Evolutionary conservation across 495 filamentous ascomycete genomes (phyloP), one percentile per base, ranked within the genome.

Genomic region (Penicillium salamii): DNA sequence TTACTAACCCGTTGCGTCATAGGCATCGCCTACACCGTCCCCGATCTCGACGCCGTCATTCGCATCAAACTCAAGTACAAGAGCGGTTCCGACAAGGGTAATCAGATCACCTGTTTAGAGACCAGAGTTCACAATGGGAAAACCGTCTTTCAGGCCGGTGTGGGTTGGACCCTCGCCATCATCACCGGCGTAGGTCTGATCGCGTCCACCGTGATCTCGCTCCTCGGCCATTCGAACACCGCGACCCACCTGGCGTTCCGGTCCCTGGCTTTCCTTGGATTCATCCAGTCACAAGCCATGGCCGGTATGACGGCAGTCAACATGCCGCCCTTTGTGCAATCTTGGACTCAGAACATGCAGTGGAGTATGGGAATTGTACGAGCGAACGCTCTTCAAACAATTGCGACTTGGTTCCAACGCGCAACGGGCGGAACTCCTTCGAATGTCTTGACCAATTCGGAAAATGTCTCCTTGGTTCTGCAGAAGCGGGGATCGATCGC

Each of bases 301-400:
- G 75, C 91, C 49, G 93, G 91, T 32, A 86, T 96, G 75, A 86
- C 81, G 29, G 77, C 86, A 2, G 82, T 96, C 12, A 74, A 76
- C 23, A 78, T 96, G 35, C 93, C 92, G 3, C 93, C 93, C 0
- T 86, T 95, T 33, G 93, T 93, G 26, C 80, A 86, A 58, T 79
- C 91, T 0, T 98, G 93, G 93, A 96, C 91, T 1, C 92, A 97
- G 71, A 90, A 96, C 58, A 97, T 97, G 74, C 84, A 91, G 67
- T 98, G 93, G 93, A 91, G 83, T 62, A 90, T 98, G 87, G 93
- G 93, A 54, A 90, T 98, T 58, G 91, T 98, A 56, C 79, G 80
- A 44, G 78, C 95, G 51, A 75, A 73, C 34, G 95, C 95, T 68
- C 79, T 97, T 62, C 86, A 98, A 63, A 72, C 77, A 23, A 89